Conservation (phyloP, 2,329 filamentous ascomycete species). For the Trichophyton schoenleinii region DNA sequence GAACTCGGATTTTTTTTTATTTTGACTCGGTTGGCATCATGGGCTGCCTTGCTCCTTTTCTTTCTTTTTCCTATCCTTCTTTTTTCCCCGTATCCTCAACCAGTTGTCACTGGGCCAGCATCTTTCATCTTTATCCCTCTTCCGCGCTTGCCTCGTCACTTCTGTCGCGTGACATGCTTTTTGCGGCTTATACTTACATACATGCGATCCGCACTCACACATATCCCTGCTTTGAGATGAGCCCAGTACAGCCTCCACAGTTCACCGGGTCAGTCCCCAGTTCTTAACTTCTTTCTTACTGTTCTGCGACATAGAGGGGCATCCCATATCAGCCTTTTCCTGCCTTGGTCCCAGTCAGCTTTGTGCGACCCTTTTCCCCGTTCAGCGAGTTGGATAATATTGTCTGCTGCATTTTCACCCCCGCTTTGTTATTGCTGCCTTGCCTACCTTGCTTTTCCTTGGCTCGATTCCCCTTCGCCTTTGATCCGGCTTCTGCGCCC, state of each 20-base stretch:
- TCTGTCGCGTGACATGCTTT: conserved; percentile 1
- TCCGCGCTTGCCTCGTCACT: background rate
- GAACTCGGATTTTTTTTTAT: background rate
- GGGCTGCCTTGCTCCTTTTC: background rate
- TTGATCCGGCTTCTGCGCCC: background rate
- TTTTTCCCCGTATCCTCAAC: background rate
- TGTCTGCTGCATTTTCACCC: background rate
- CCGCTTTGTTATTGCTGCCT: background rate
- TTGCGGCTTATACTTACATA: background rate
- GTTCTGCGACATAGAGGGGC: background rate
- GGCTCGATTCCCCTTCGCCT: conserved; percentile 2
- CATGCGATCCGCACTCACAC: background rate
- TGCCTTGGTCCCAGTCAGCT: background rate
- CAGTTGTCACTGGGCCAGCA: background rate
- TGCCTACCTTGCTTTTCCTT: background rate
- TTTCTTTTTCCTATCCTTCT: background rate
- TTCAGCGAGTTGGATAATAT: background rate
- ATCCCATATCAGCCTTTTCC: background rate
- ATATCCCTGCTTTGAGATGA: background rate
- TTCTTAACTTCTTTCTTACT: background rate
- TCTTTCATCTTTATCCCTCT: background rate
- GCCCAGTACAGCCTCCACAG: background rate
- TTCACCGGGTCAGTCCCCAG: background rate
- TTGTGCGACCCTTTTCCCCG: background rate
- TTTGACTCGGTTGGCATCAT: background rate